Conservation (phyloP, 345 rosid genomes). For the Anacardium occidentale region DNA sequence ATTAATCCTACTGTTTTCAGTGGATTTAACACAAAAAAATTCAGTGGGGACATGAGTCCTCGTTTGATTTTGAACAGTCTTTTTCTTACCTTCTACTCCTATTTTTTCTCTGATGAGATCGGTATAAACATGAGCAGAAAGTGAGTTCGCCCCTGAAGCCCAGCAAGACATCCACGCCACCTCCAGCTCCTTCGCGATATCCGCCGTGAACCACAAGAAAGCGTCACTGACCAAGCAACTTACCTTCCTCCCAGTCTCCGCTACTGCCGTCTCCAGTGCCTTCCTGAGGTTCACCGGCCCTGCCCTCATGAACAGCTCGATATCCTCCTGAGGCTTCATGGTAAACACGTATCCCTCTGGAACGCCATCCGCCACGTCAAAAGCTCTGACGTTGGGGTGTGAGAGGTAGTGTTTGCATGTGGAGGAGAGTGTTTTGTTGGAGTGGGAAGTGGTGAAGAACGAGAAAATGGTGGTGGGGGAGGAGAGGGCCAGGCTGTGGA, state of each 20-base stretch:
- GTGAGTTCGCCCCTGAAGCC: constrained; percentile 18
- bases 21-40: too few relatives aligned
- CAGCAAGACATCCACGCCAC: constrained; percentile 28
- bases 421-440: constrained; percentile 21
- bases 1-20: too few relatives aligned
- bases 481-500: constrained; percentile 30
- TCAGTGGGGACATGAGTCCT: too few relatives aligned
- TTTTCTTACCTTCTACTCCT: constrained; percentile 7
- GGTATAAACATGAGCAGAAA: constrained; percentile 27
- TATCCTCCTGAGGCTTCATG: constrained; percentile 35
- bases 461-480: constrained; percentile 37
- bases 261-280: constrained; percentile 34
- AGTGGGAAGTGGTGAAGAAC: constrained; percentile 29
- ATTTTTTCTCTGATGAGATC: constrained; percentile 14
- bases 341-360: constrained; percentile 26
- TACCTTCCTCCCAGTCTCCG: constrained; percentile 30
- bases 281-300: constrained; percentile 32
- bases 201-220: constrained; percentile 26
- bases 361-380: constrained; percentile 32
- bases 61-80: too few relatives aligned
- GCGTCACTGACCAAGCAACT: constrained; percentile 42
- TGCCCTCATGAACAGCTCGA: constrained; percentile 38
- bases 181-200: constrained; percentile 25
- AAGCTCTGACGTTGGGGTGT: constrained; percentile 21
- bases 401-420: not conserved